These are phyloP conservation scores for Limnanthes douglasii DNA, from an alignment of 345 rosid species.

Conservation along the genomic window DNA sequence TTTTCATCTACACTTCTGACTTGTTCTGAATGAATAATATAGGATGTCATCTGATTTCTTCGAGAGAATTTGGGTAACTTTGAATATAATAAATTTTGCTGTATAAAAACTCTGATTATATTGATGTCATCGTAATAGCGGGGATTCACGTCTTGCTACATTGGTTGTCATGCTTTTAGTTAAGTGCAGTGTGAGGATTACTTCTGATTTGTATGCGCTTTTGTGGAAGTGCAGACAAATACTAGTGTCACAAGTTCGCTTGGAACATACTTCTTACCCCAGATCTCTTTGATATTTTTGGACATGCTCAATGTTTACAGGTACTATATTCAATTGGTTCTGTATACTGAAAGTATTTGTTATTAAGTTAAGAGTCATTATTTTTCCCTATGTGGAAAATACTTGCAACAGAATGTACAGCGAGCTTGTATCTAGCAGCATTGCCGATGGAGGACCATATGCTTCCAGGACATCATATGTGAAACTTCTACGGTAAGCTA, in stretches of 20 bases:
- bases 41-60: no score
- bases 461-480: slow-evolving; percentile 88
- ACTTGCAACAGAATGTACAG: slow-evolving; percentile 89
- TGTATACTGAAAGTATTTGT: no score
- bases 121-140: no score
- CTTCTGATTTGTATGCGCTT: background rate
- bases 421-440: slow-evolving; percentile 90
- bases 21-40: no score
- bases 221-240: slow-evolving; percentile 61
- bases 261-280: slow-evolving; percentile 81
- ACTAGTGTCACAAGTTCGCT: slow-evolving; percentile 92
- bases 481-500: slow-evolving; percentile 72
- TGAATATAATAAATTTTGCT: no score
- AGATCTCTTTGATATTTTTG: slow-evolving; percentile 80
- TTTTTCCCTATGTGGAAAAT: no score
- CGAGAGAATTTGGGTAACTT: no score
- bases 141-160: no score
- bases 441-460: slow-evolving; percentile 86
- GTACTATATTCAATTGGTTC: no score
- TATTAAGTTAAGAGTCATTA: no score
- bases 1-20: no score
- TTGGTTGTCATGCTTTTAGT: slow-evolving; percentile 7
- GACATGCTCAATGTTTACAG: slow-evolving; percentile 99
- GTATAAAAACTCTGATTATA: no score
- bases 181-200: background rate